Conservation (phyloP, 805 yeast genomes). For the Metschnikowia santaceciliae region DNA sequence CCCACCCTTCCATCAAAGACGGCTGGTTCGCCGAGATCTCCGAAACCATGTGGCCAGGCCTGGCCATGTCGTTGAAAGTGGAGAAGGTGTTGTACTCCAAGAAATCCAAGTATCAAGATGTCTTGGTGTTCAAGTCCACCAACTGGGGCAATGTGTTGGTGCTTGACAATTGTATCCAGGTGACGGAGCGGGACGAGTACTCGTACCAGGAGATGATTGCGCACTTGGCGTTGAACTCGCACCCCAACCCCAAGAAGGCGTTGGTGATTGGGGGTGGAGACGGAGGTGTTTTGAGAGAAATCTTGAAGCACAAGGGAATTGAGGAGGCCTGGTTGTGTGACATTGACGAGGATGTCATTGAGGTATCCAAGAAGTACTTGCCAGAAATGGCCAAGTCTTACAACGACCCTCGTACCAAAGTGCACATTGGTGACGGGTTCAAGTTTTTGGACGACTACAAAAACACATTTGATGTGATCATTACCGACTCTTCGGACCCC, state of each 20-base stretch:
- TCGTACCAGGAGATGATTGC: constrained; percentile 98
- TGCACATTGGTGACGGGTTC: constrained; percentile 96
- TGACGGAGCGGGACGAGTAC: constrained; percentile 95
- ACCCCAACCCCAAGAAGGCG: constrained; percentile 91
- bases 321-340: constrained; percentile 92
- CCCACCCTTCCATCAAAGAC: constrained; percentile 62
- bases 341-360: constrained; percentile 90
- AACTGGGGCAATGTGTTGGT: constrained; percentile 95
- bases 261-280: constrained; percentile 98
- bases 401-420: constrained; percentile 82
- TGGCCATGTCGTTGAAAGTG: constrained; percentile 89
- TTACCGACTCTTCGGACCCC: constrained; percentile 97
- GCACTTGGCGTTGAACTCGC: constrained; percentile 87
- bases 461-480: constrained; percentile 88
- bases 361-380: constrained; percentile 78
- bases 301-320: constrained; percentile 81
- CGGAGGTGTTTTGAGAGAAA: constrained; percentile 95
- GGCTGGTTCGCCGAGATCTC: constrained; percentile 98
- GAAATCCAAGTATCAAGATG: constrained; percentile 88
- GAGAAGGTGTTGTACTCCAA: constrained; percentile 82
- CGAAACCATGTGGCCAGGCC: constrained; percentile 98
- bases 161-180: constrained; percentile 92
- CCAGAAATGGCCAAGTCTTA: constrained; percentile 85
- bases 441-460: constrained; percentile 81
- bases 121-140: constrained; percentile 86